These are phyloP conservation scores for Botrytis squamosa DNA, from an alignment of 2,329 filamentous ascomycete genomes.

Conservation along the genomic window DNA sequence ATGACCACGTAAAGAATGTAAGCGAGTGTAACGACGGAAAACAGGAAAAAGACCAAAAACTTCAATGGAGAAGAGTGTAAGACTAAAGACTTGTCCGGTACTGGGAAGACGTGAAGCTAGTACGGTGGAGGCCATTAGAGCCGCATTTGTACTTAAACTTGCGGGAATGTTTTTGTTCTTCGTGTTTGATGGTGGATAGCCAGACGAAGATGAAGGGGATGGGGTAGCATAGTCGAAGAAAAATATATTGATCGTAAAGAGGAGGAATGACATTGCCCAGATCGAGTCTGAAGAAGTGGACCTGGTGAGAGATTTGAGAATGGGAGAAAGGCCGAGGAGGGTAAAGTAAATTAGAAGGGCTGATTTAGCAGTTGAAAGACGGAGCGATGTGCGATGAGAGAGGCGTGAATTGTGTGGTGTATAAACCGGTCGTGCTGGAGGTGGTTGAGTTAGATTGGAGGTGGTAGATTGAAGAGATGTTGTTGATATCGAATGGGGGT, in stretches of 20 bases:
- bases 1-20: conserved; percentile 80
- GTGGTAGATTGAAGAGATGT: conserved; percentile 15
- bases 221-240: conserved; percentile 87
- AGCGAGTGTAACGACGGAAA: conserved; percentile 82
- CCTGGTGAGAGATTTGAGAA: conserved; percentile 91
- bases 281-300: conserved; percentile 94
- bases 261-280: conserved; percentile 93
- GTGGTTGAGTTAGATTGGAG: conserved; percentile 53
- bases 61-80: conserved; percentile 95
- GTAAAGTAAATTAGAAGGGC: conserved; percentile 91
- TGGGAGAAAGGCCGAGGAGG: conserved; percentile 86
- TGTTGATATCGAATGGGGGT: conserved; percentile 12
- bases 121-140: conserved; percentile 93
- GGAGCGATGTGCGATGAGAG: conserved; percentile 52
- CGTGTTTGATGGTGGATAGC: conserved; percentile 14
- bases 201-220: conserved; percentile 50
- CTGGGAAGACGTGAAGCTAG: conserved; percentile 84
- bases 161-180: conserved; percentile 45
- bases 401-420: conserved; percentile 26
- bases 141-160: conserved; percentile 86
- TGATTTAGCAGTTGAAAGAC: conserved; percentile 83
- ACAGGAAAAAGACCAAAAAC: conserved; percentile 98
- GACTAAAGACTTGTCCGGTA: conserved; percentile 89
- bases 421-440: conserved; percentile 49
- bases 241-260: conserved; percentile 93